Percentiles rank a stretch among this genome's conserved stretches.
These are phyloP conservation scores for Protea cynaroides DNA, from an alignment of 164 flowering plant genomes.

Conservation along the genomic window DNA sequence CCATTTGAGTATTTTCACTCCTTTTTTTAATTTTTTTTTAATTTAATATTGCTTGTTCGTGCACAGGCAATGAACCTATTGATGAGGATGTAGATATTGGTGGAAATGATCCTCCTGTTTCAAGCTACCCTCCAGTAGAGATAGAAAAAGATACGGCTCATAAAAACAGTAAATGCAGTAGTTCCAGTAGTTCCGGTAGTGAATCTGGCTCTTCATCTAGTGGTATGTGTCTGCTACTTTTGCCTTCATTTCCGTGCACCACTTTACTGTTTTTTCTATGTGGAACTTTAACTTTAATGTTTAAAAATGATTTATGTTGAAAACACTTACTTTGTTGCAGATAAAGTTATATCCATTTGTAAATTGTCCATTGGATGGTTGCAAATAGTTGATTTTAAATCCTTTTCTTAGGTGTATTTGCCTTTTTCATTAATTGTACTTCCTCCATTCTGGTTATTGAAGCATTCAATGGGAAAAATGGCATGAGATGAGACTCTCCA, in stretches of 20 bases:
- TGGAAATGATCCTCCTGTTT: conserved; percentile 63
- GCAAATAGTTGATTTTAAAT: too few relatives aligned
- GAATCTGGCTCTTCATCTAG: conserved; percentile 81
- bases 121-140: conserved; percentile 63
- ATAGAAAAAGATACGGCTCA: conserved; percentile 57
- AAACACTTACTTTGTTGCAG: too few relatives aligned
- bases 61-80: conserved; percentile 46
- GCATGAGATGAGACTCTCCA: too few relatives aligned
- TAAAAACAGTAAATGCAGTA: conserved; percentile 47
- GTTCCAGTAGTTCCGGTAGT: conserved; percentile 76
- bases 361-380: too few relatives aligned
- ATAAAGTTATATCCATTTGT: too few relatives aligned
- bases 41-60: neutral
- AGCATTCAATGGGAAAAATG: too few relatives aligned
- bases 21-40: neutral
- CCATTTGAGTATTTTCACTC: neutral
- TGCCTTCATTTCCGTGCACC: neutral
- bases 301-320: too few relatives aligned
- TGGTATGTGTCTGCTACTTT: conserved; percentile 45
- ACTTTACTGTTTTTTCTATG: too few relatives aligned
- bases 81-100: conserved; percentile 88
- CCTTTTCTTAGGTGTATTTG: too few relatives aligned
- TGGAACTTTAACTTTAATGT: too few relatives aligned
- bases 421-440: too few relatives aligned
- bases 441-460: too few relatives aligned